phyloP scores from a whole-genome alignment of 2,329 filamentous ascomycete species.

The Daldinia sp. region DNA sequence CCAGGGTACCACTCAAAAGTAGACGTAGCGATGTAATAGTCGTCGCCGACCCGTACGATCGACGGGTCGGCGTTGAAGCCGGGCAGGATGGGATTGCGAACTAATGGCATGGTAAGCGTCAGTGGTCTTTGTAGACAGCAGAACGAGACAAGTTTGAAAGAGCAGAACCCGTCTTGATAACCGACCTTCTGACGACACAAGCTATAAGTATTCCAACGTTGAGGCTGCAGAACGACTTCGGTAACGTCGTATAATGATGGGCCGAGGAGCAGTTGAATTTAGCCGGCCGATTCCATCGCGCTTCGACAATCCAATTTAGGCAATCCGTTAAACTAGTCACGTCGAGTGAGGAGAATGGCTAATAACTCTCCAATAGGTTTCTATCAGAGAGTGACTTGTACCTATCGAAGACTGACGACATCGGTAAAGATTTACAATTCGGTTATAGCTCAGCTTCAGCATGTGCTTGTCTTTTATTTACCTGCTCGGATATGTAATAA shows the following conservation, averaged over 20 bases:
- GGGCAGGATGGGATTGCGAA: constrained; percentile 64
- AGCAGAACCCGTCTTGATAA: not conserved
- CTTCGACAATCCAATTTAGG: constrained; percentile 19
- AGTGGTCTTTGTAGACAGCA: not conserved
- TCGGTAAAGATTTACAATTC: not conserved
- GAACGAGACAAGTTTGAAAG: not conserved
- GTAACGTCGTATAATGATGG: constrained; percentile 20
- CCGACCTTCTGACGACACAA: not conserved
- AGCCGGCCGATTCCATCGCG: constrained; percentile 21
- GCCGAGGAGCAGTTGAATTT: constrained; percentile 27
- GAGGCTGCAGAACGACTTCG: constrained; percentile 9
- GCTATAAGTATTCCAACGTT: not conserved
- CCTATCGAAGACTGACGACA: not conserved
- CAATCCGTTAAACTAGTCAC: not conserved
- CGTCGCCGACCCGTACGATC: constrained; percentile 58
- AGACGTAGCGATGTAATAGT: constrained; percentile 65
- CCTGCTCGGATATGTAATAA: no score
- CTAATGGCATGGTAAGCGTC: constrained; percentile 52
- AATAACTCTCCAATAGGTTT: not conserved
- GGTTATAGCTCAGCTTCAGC: not conserved
- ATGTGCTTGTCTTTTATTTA: not conserved
- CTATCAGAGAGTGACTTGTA: no score
- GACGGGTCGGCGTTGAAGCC: constrained; percentile 66
- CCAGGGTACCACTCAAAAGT: constrained; percentile 65
- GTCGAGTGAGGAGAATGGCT: not conserved